Base-by-base conservation (phyloP, 176 grass and related monocot genomes). In the Pontederia paniculata region DNA sequence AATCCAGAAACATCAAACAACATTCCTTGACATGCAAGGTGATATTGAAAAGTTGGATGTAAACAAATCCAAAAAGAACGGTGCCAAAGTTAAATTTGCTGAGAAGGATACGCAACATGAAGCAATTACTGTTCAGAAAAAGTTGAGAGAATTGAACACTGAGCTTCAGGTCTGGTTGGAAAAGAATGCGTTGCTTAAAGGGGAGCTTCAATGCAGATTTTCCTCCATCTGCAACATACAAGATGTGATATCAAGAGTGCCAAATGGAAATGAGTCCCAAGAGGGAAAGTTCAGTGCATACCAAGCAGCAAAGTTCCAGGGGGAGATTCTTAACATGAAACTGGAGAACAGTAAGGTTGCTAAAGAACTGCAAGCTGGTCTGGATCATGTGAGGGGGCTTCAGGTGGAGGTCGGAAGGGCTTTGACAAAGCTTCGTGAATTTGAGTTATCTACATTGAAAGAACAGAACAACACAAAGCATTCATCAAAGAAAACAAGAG, bases 271-370 rank as follows among this genome's bases (percentile, higher is more conserved):
- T 47, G 59, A 47, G 42, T 15, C 1, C 20, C 70, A 81, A 21
- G 71, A 66, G 2, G 67, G 52, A 1, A 67, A 51, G 59, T 84
- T 97, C 67, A 90, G 71, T 13, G 77, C 83, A 17, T 89, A 88
- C 50, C 83, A 89, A 57, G 86, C 85, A 1, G 93, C 80, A 22
- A 91, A 90, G 73, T 97, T 97, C 45, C 86, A 88, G 44, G 93
- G 83, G 10, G 86, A 97, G 76, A 64, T 97, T 1, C 79, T 85
- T 42, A 97, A 84, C 72, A 97, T 97, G 93, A 76, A 88, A 55
- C 93, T 88, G 52, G 93, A 97, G 68, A 90, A 97, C 67, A 90
- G 77, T 54, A 62, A 75, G 50, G 80, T 97, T 17, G 78, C 77
- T 0, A 88, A 84, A 17, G 86, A 90, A 77, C 67, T 97, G 17